Base-by-base conservation (phyloP, 768 basidiomycete species). In the Leccinum sublutescens region DNA sequence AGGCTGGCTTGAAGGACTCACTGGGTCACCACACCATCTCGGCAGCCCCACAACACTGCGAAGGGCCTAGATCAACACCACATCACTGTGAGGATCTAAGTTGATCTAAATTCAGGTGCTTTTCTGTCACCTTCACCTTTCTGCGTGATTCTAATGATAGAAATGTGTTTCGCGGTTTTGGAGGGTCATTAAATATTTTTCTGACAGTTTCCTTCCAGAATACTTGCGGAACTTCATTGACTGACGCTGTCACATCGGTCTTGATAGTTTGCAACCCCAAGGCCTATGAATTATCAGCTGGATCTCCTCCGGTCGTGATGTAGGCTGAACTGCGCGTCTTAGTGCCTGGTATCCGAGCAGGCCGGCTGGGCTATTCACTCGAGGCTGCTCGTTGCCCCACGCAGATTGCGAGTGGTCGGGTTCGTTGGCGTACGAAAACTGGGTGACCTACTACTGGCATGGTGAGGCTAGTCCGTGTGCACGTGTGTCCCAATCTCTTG, bases 391-490 rank as follows among this genome's bases (percentile, higher is more conserved):
- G 55, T 40, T 68, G 59, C 9, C 56, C 15, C 65, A 67, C 61
- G 5, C 62, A 62, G 0, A n/a, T 27, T 2, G 59, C 45, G 3
- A 68, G 49, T 10, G 62, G 67, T 2, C 66, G 66, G 2, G 62
- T 62, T 36, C 65, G 59, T 31, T 67, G 62, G 55, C 64, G 65
- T 14, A 59, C 53, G 19, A 59, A 57, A 2, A 64, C 53, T 10
- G 52, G 31, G 1, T 58, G 7, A 1, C 55, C 65, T 34, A 34
- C 59, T 67, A 38, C 31, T 48, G 9, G 50, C 6, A 33, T 5
- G 12, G 6, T 25, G 15, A 5, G 12, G 19, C 55, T 7, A 59
- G 31, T 27, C 38, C 14, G 38, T 40, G 17, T 17, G 36, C 15
- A 34, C 0, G 33, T 17, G 36, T 38, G 36, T 38, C 15, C 36